phyloP scores from a whole-genome alignment of 2,329 filamentous ascomycete genomes.

The Diaporthe ampelina region DNA sequence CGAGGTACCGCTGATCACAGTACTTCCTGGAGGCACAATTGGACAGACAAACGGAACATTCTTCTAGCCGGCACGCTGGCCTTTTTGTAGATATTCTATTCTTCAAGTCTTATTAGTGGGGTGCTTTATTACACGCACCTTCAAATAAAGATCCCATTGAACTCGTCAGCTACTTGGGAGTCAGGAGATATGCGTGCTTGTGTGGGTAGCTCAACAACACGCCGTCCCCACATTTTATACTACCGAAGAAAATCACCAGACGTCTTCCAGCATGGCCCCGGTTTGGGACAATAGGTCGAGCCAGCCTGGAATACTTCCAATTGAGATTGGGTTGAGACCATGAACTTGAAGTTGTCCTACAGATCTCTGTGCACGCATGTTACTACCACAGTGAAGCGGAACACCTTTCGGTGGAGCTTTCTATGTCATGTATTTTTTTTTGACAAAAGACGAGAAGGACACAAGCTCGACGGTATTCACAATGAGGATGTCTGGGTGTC shows the following conservation, averaged over 20 bases:
- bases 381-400: background rate
- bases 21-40: constrained; percentile 18
- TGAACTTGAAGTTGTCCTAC: background rate
- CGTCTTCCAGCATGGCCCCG: background rate
- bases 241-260: constrained; percentile 2
- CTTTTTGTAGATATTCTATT: background rate
- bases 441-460: too few relatives aligned
- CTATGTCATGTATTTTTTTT: background rate
- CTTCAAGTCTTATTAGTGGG: background rate
- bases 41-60: background rate
- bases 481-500: background rate
- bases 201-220: background rate
- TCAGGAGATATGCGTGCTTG: background rate
- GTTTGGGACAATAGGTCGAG: background rate
- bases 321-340: background rate
- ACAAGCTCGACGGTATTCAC: too few relatives aligned
- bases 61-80: background rate
- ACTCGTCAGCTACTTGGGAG: background rate
- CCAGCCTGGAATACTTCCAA: background rate
- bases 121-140: too few relatives aligned
- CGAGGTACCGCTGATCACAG: background rate
- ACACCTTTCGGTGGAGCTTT: background rate
- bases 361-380: background rate
- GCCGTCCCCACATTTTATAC: constrained; percentile 1
- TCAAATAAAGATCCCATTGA: background rate